Evolutionary conservation across 306 rosid species (phyloP).

Genomic region (Glycine latifolia): DNA sequence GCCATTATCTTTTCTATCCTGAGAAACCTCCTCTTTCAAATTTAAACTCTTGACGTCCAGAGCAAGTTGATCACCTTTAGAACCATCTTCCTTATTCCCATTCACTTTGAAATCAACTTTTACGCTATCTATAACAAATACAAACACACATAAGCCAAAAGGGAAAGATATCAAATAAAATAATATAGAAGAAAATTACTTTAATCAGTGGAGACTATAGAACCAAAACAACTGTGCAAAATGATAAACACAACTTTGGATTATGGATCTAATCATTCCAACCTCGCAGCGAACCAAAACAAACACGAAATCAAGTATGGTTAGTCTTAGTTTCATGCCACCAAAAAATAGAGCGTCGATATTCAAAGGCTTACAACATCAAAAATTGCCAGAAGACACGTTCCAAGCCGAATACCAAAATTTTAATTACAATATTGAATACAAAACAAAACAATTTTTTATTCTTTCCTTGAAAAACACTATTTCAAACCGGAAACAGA

Average conservation of each 20-base stretch:
- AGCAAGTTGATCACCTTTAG: conserved; percentile 71
- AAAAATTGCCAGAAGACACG: conserved; percentile 9
- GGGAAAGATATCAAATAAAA: conserved; percentile 39
- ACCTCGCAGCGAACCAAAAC: conserved; percentile 15
- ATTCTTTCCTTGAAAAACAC: background rate
- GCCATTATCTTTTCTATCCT: conserved; percentile 47
- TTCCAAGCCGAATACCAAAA: background rate
- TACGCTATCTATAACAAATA: conserved; percentile 49
- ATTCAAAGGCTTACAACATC: background rate
- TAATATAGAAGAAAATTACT: background rate
- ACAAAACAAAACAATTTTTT: background rate
- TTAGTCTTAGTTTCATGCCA: background rate
- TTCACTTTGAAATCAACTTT: conserved; percentile 53
- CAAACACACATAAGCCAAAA: conserved; percentile 24
- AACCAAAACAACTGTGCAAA: conserved; percentile 34
- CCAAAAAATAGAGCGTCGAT: background rate
- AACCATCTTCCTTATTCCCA: conserved; percentile 53
- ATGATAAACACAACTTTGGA: conserved; percentile 43
- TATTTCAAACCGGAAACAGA: conserved; percentile 21
- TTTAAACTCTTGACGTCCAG: conserved; percentile 69
- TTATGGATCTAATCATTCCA: conserved; percentile 48
- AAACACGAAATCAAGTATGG: conserved; percentile 1
- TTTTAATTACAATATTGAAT: background rate
- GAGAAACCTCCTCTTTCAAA: conserved; percentile 52
- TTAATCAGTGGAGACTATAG: conserved; percentile 34